Evolutionary conservation across 2,329 filamentous ascomycete species (phyloP).

Genomic region (Monosporascus ibericus): DNA sequence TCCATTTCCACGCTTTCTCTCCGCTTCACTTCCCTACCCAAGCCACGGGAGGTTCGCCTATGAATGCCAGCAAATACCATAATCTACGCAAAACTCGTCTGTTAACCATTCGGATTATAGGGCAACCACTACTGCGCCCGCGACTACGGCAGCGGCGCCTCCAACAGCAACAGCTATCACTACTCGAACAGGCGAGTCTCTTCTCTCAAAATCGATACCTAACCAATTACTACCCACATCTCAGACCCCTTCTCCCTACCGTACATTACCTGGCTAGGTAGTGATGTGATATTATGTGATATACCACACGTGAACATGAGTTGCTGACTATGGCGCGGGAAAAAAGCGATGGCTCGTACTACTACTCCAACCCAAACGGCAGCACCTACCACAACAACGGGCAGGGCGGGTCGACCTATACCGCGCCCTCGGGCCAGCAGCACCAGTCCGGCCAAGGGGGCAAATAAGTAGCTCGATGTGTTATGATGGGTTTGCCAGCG

Average conservation of each 20-base stretch:
- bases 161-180: constrained; percentile 57
- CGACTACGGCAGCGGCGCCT: constrained; percentile 51
- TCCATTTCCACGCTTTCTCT: neutral
- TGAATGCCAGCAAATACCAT: neutral
- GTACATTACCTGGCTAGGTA: no score
- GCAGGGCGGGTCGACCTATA: constrained; percentile 54
- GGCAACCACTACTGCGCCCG: constrained; percentile 64
- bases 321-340: constrained; percentile 1
- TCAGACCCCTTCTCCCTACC: no score
- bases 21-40: no score
- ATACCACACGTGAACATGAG: neutral
- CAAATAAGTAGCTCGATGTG: neutral
- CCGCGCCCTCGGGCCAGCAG: constrained; percentile 40
- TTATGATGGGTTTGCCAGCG: no score
- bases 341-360: constrained; percentile 59
- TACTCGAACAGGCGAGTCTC: constrained; percentile 56
- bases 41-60: neutral
- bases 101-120: constrained; percentile 27
- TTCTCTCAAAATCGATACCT: neutral
- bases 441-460: constrained; percentile 17
- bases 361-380: constrained; percentile 64
- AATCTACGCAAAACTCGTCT: no score
- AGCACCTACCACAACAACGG: constrained; percentile 64
- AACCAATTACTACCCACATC: no score
- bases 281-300: no score